phyloP scores from a whole-genome alignment of 331 rosid species.

The Malus hybrid region DNA sequence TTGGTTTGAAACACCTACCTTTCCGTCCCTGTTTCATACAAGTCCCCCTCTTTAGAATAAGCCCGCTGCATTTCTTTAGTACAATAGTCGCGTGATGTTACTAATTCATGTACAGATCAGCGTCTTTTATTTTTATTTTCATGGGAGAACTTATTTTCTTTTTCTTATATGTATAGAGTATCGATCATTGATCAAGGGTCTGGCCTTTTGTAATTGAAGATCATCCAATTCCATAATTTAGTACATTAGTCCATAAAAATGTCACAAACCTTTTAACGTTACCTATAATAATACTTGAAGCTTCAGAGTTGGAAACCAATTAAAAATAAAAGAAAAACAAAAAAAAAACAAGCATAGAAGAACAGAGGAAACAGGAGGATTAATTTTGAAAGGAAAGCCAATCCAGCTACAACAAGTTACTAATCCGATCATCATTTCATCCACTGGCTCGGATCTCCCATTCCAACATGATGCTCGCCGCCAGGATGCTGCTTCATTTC shows the following conservation, averaged over 20 bases:
- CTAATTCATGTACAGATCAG: no score
- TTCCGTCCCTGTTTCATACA: neutral
- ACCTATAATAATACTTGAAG: neutral
- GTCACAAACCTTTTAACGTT: neutral
- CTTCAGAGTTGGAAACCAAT: slow-evolving; percentile 12
- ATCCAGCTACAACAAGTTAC: slow-evolving; percentile 1
- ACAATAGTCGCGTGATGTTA: neutral
- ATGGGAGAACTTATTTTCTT: no score
- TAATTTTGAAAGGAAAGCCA: neutral
- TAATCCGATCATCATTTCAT: slow-evolving; percentile 6
- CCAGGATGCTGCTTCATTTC: slow-evolving; percentile 25
- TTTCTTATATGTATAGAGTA: neutral
- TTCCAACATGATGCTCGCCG: neutral
- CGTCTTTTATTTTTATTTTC: no score
- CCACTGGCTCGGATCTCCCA: slow-evolving; percentile 29
- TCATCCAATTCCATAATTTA: neutral
- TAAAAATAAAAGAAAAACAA: neutral
- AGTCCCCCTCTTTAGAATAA: neutral
- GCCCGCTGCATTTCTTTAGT: neutral
- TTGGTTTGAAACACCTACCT: neutral
- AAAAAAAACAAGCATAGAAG: neutral
- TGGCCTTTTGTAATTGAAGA: neutral
- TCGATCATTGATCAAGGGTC: neutral
- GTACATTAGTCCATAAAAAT: neutral
- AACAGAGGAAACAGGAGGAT: neutral